Evolutionary conservation across 169 alveolate genomes (phyloP).

Genomic region (Perkinsus olseni): DNA sequence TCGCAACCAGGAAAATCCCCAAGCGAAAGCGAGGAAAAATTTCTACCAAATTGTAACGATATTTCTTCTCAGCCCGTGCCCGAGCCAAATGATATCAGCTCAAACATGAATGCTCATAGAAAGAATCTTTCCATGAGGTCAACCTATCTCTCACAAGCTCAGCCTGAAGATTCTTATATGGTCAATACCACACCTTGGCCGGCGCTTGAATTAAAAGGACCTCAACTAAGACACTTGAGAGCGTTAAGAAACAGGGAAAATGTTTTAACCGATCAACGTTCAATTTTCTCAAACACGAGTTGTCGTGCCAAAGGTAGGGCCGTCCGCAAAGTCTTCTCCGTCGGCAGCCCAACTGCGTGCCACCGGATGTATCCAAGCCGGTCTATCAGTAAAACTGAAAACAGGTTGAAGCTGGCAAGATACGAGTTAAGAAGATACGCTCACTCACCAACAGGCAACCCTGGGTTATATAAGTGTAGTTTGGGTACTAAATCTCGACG

Average conservation of each 20-base stretch:
- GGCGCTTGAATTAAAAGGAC: too few species aligned
- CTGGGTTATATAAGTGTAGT: neutral
- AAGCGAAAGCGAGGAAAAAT: too few species aligned
- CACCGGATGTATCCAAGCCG: neutral
- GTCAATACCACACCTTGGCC: too few species aligned
- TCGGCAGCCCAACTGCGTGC: neutral
- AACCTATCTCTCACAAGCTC: too few species aligned
- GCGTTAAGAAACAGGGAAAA: neutral
- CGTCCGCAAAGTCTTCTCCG: neutral
- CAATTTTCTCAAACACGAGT: neutral
- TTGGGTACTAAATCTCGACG: neutral
- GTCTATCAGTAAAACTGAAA: neutral
- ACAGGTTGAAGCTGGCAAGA: neutral
- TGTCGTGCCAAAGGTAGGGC: neutral
- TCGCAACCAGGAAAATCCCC: too few species aligned
- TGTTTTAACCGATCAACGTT: neutral
- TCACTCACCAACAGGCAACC: neutral
- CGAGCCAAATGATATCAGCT: too few species aligned
- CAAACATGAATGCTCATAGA: too few species aligned
- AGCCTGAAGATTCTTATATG: too few species aligned
- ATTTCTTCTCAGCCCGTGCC: too few species aligned
- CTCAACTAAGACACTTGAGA: too few species aligned
- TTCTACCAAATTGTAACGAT: too few species aligned
- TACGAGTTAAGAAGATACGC: neutral
- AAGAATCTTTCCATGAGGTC: too few species aligned